Base-by-base conservation (phyloP, 2,329 filamentous ascomycete genomes). In the Alternaria sp. region DNA sequence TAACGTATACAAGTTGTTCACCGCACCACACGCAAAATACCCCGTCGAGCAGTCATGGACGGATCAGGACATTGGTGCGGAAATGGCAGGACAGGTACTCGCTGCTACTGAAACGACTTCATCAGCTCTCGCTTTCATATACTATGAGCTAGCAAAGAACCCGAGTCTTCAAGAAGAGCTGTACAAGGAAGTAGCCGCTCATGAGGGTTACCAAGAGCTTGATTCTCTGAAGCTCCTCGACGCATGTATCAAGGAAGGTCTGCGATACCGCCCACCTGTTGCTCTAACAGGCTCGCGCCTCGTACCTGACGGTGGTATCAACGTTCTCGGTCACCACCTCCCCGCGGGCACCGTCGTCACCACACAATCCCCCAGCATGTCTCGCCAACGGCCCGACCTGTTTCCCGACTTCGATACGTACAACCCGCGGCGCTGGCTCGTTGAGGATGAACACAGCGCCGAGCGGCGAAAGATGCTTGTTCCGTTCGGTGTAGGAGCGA, bases 31-130 rank as follows among this genome's bases (percentile, higher is more conserved):
- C 9, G 64, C 64, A 17, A 67, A 67, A n/a, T 67, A 67, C 29
- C 64, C 64, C 5, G 63, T 61, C 21, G 44, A 48, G 8, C 60
- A 67, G 23, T 58, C 62, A n/a, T 67, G 64, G 63, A 60, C 58
- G 4, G 41, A 49, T 5, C 49, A 59, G 0, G 63, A 68, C 26
- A 58, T 68, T n/a, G 59, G 61, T 3, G 65, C 65, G 2, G 65
- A 68, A 17, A 66, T 68, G 61, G 65, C 65, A 11, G 63, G 65
- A 24, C 65, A 67, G 44, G 61, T 68, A 4, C 65, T 68, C 10
- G 65, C 65, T 17, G 65, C 65, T 6, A 68, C 65, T 0, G 65
- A 68, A 34, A 68, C 65, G 1, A 68, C 65, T 0, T 68, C 65
- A 4, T 68, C 65, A 1, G 65, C 63, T 9, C 61, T 68, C 8